Conservation (phyloP, 805 yeast species). For the Saccharomycopsis selenospora region DNA sequence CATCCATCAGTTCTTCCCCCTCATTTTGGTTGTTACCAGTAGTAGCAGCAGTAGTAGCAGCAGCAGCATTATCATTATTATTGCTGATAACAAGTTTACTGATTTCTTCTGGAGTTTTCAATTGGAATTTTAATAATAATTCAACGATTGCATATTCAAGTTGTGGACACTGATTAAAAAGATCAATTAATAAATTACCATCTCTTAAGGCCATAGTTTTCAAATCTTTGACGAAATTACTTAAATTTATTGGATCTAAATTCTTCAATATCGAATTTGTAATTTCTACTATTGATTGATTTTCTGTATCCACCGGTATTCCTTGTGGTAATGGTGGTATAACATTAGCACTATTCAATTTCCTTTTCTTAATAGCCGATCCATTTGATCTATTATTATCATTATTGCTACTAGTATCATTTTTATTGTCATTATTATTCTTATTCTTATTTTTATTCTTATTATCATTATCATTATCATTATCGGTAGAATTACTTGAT, state of each 20-base stretch:
- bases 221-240: conserved; percentile 48
- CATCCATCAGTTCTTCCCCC: conserved; percentile 24
- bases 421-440: background rate
- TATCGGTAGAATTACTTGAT: conserved; percentile 28
- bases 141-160: conserved; percentile 78
- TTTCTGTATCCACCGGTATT: conserved; percentile 32
- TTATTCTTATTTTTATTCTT: background rate
- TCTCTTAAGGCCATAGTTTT: conserved; percentile 49
- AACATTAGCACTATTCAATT: conserved; percentile 23
- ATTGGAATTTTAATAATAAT: conserved; percentile 40
- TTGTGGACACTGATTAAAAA: conserved; percentile 72
- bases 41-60: conserved; percentile 8
- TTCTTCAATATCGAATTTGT: conserved; percentile 38
- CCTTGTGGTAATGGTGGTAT: conserved; percentile 54
- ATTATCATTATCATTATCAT: conserved; percentile 12
- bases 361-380: conserved; percentile 1
- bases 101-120: conserved; percentile 27
- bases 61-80: conserved; percentile 13
- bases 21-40: background rate
- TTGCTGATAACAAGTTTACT: conserved; percentile 23
- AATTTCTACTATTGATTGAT: conserved; percentile 28
- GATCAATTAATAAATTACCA: conserved; percentile 49
- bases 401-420: conserved; percentile 13
- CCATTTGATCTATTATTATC: background rate
- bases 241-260: conserved; percentile 41